Conservation (phyloP, 225 moss, liverwort and hornwort species). For the Physcomitrium patens region DNA sequence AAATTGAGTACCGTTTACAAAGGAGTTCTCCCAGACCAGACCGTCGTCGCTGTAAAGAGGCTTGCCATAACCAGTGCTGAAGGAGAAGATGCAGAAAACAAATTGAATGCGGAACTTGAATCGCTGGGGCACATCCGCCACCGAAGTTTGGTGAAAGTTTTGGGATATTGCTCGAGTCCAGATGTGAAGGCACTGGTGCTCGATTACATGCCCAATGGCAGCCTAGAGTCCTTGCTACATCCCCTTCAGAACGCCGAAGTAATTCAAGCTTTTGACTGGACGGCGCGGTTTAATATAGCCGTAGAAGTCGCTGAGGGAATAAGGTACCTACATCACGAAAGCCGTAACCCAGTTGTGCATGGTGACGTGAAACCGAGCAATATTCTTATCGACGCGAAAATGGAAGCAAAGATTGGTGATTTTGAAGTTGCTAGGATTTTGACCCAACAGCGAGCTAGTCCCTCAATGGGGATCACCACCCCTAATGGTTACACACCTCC, state of each 20-base stretch:
- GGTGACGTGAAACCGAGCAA: conserved; percentile 58
- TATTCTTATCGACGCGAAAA: conserved; percentile 45
- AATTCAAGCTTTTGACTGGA: conserved; percentile 42
- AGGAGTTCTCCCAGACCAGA: conserved; percentile 53
- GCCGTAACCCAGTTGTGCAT: conserved; percentile 43
- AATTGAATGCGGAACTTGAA: conserved; percentile 44
- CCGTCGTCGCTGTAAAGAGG: conserved; percentile 59
- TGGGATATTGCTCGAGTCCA: conserved; percentile 45
- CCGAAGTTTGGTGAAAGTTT: conserved; percentile 52
- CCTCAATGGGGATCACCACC: conserved; percentile 22
- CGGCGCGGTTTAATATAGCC: conserved; percentile 39
- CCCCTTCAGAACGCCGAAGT: conserved; percentile 41
- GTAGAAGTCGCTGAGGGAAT: conserved; percentile 45
- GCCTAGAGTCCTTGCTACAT: conserved; percentile 36
- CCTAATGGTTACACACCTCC: conserved; percentile 45
- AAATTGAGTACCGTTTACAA: conserved; percentile 44
- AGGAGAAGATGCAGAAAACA: conserved; percentile 28
- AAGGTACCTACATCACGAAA: conserved; percentile 43
- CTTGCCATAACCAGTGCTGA: conserved; percentile 31
- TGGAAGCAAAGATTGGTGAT: conserved; percentile 52
- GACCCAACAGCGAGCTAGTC: conserved; percentile 37
- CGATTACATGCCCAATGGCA: conserved; percentile 61
- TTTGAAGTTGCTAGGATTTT: conserved; percentile 43
- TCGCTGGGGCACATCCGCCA: conserved; percentile 53
- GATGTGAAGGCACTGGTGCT: conserved; percentile 46